A percentile compares a stretch with the other conserved stretches of the same genome.
Evolutionary conservation across 495 filamentous ascomycete genomes (phyloP).

Genomic region (Melanomma pulvis-pyrius): DNA sequence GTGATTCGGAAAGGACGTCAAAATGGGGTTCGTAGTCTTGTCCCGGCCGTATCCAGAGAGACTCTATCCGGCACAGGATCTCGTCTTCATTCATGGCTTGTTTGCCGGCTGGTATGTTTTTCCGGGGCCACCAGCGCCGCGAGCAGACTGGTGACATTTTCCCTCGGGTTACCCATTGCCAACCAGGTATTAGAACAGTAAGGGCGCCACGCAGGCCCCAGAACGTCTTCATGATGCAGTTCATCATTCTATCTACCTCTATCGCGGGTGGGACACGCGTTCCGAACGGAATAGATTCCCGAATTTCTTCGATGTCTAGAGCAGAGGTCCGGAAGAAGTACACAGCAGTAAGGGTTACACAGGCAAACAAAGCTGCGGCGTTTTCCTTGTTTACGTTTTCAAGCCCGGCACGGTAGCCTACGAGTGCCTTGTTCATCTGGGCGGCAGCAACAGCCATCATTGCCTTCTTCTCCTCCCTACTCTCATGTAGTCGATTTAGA

Average conservation of each 20-base stretch:
- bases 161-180: conserved; percentile 20
- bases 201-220: conserved; percentile 22
- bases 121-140: conserved; percentile 31
- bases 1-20: conserved; percentile 1
- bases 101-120: conserved; percentile 2
- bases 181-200: conserved; percentile 23
- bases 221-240: conserved; percentile 1
- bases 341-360: conserved; percentile 26
- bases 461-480: background rate
- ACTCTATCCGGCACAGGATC: conserved; percentile 16
- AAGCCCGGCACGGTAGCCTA: conserved; percentile 15
- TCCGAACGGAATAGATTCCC: conserved; percentile 9
- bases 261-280: background rate
- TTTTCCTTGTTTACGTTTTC: conserved; percentile 24
- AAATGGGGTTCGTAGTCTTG: conserved; percentile 9
- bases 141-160: conserved; percentile 2
- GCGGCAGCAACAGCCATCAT: conserved; percentile 19
- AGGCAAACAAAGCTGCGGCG: conserved; percentile 31
- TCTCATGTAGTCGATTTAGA: conserved; percentile 21
- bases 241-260: conserved; percentile 7
- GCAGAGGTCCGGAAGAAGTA: conserved; percentile 33
- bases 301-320: conserved; percentile 28
- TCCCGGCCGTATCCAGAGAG: conserved; percentile 23
- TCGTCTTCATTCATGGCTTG: conserved; percentile 26
- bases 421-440: conserved; percentile 32